Conservation (phyloP, 2,329 filamentous ascomycete species). For the Myriosclerotinia curreyana region DNA sequence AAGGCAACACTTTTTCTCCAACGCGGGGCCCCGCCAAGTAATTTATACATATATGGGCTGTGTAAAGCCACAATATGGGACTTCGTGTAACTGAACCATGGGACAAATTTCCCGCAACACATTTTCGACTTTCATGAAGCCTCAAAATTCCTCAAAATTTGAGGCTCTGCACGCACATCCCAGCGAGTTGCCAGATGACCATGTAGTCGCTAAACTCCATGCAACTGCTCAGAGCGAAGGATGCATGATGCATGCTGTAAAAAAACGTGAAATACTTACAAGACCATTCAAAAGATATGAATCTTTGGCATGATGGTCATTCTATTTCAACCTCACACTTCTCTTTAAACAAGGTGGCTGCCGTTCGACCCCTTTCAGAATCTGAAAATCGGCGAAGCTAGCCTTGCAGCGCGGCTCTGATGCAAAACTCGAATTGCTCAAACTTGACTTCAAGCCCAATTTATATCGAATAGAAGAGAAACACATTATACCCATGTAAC, state of each 20-base stretch:
- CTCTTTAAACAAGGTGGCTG: neutral
- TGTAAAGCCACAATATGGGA: neutral
- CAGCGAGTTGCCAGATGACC: neutral
- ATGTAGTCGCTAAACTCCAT: neutral
- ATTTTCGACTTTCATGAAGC: neutral
- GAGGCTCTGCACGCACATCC: neutral
- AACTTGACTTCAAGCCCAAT: neutral
- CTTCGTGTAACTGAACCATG: neutral
- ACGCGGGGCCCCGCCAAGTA: conserved; percentile 10
- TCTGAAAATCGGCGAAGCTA: neutral
- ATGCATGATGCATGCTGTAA: neutral
- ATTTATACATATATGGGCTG: conserved; percentile 1
- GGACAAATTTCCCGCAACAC: neutral
- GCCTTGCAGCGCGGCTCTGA: no score
- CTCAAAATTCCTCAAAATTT: neutral
- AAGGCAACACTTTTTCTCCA: neutral
- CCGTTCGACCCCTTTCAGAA: neutral
- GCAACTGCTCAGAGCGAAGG: no score
- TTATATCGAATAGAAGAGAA: neutral
- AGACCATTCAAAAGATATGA: no score
- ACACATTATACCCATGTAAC: no score
- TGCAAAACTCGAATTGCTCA: neutral
- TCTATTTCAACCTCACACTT: neutral
- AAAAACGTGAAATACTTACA: neutral
- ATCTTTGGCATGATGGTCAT: neutral